Evolutionary conservation across 805 yeast species (phyloP), one percentile per base, ranked within the genome.

Genomic region (Jamesozyma rosinii): DNA sequence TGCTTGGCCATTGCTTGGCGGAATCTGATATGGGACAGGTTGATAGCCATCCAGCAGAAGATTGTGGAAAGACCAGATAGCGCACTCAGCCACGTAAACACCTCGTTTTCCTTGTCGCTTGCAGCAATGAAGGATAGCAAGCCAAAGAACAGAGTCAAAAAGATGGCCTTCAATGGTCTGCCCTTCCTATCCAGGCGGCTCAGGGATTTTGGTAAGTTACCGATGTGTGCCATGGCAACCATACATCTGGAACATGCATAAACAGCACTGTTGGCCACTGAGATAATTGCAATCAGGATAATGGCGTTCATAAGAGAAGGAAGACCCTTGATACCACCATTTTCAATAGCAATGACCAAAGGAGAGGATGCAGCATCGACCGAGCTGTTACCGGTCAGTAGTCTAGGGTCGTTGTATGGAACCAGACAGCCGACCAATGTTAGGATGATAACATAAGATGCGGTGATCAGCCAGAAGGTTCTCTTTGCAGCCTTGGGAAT

Each of bases 401-500:
- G 67, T 40, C 72, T 64, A 10, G 59, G 47, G 47, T 76, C 74
- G 44, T 66, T 66, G 56, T 68, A 78, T 14, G 86, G 84, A n/a
- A 50, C 90, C 45, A 85, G 68, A 52, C 83, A 76, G 35, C 88
- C 82, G 52, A 70, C 75, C 51, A 72, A 68, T 44, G 65, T 78
- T 58, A 65, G 73, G 48, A 79, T 69, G 10, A 72, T 65, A 59
- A 85, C 69, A 66, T 85, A 85, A 58, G 84, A 83, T 51, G 82
- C 61, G 14, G 79, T 66, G 44, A 84, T 79, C 65, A 92, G 73
- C 89, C 90, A 83, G 65, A 85, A 82, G 3, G 83, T 86, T 65
- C 84, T 89, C 63, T 83, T 83, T 46, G 81, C 76, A 35, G 90
- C 89, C 40, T 72, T 71, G 31, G 90, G 92, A 43, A 83, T 71